Evolutionary conservation across 306 rosid genomes (phyloP).

Genomic region (Sesbania bispinosa): DNA sequence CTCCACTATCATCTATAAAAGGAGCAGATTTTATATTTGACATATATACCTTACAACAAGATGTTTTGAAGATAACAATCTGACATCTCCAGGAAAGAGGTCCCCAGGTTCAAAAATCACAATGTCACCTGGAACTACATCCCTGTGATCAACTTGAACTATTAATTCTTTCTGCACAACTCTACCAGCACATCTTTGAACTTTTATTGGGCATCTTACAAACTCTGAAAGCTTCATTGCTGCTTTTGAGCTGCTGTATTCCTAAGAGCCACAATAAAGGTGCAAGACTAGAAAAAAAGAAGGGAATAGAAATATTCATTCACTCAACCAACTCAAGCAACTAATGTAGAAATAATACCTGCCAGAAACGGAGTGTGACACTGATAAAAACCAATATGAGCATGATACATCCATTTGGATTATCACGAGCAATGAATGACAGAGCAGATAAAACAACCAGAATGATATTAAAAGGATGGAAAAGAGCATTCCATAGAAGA

Average conservation of each 20-base stretch:
- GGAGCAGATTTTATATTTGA: background rate
- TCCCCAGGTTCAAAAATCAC: constrained; percentile 87
- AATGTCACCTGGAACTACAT: constrained; percentile 83
- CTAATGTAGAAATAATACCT: constrained; percentile 39
- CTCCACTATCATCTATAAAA: constrained; percentile 12
- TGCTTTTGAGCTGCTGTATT: constrained; percentile 78
- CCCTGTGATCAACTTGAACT: constrained; percentile 86
- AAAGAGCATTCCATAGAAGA: constrained; percentile 70
- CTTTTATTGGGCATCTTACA: constrained; percentile 67
- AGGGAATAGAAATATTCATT: background rate
- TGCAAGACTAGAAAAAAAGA: background rate
- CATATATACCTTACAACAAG: constrained; percentile 85
- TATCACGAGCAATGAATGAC: constrained; percentile 59
- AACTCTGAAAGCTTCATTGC: constrained; percentile 78
- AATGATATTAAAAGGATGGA: constrained; percentile 80
- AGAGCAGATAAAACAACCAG: constrained; percentile 57
- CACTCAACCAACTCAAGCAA: background rate
- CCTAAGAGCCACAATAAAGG: constrained; percentile 39
- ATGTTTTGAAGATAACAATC: constrained; percentile 70
- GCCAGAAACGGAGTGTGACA: constrained; percentile 73
- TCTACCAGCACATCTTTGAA: constrained; percentile 89
- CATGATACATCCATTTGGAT: constrained; percentile 72
- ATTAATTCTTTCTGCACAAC: constrained; percentile 62
- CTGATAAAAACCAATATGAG: constrained; percentile 66
- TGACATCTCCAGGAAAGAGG: constrained; percentile 83